A percentile compares a stretch with the other conserved stretches of the same genome.
These are phyloP conservation scores for Abelmoschus esculentus DNA, from an alignment of 345 rosid genomes.

Conservation along the genomic window DNA sequence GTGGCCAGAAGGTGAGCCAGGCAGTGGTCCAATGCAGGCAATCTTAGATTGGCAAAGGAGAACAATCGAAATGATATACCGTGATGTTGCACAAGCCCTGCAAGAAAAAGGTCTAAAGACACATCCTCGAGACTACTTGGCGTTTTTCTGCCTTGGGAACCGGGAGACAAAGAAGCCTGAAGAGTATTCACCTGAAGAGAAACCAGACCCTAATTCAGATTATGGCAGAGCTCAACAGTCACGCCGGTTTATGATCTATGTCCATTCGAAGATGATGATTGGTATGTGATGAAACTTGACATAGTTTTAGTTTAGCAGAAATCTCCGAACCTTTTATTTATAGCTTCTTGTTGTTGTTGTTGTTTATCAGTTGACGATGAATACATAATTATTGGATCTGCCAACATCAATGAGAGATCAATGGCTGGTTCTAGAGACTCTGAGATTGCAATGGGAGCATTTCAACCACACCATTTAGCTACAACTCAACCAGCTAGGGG, in stretches of 20 bases:
- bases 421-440: slow-evolving; percentile 84
- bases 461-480: slow-evolving; percentile 55
- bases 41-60: slow-evolving; percentile 87
- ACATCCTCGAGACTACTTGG: slow-evolving; percentile 56
- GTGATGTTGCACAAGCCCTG: slow-evolving; percentile 46
- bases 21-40: slow-evolving; percentile 58
- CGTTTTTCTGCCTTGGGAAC: slow-evolving; percentile 77
- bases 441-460: slow-evolving; percentile 87
- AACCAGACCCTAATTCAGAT: slow-evolving; percentile 44
- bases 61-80: slow-evolving; percentile 89
- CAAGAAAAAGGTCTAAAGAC: slow-evolving; percentile 25
- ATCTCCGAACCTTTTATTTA: not conserved
- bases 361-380: slow-evolving; percentile 67
- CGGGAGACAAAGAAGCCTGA: slow-evolving; percentile 32
- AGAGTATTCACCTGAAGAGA: slow-evolving; percentile 38
- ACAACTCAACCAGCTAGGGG: slow-evolving; percentile 30
- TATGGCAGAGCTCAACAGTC: slow-evolving; percentile 62
- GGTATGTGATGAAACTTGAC: slow-evolving; percentile 23
- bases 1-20: slow-evolving; percentile 88
- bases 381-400: slow-evolving; percentile 82
- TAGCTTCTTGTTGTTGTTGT: not conserved
- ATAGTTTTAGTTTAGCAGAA: not conserved
- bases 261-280: slow-evolving; percentile 87
- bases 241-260: slow-evolving; percentile 82
- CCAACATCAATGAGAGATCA: slow-evolving; percentile 87